Conservation (phyloP, 768 basidiomycete species). For the Suillus ampliporus region DNA sequence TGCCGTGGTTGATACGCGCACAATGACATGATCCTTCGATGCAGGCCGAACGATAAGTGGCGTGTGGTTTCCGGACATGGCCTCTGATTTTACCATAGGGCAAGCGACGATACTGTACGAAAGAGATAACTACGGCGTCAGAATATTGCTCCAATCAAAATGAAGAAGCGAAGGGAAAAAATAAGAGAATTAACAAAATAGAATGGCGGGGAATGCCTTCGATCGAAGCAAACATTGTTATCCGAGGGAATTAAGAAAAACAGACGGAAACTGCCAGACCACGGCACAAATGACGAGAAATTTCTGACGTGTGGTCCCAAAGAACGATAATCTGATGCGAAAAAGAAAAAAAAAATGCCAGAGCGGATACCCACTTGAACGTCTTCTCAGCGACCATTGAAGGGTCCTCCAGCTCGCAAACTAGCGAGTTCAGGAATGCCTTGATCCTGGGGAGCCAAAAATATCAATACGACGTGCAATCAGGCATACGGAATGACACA, state of each 20-base stretch:
- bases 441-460: slow-evolving; percentile 55
- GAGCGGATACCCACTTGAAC: slow-evolving; percentile 53
- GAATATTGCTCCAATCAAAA: slow-evolving; percentile 18
- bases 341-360: background rate
- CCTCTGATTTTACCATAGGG: slow-evolving; percentile 61
- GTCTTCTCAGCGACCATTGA: slow-evolving; percentile 64
- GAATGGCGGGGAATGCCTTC: slow-evolving; percentile 23
- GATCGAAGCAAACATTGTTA: slow-evolving; percentile 20
- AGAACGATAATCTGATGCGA: background rate
- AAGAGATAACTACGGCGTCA: slow-evolving; percentile 21
- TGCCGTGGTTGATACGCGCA: slow-evolving; percentile 15
- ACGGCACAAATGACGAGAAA: slow-evolving; percentile 2
- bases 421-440: slow-evolving; percentile 60
- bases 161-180: slow-evolving; percentile 13
- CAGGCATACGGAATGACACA: background rate
- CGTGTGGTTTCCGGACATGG: slow-evolving; percentile 63
- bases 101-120: slow-evolving; percentile 54
- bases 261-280: slow-evolving; percentile 21
- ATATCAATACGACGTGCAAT: slow-evolving; percentile 20
- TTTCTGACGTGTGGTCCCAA: background rate
- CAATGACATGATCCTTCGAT: slow-evolving; percentile 14
- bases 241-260: slow-evolving; percentile 27
- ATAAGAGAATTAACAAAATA: slow-evolving; percentile 17
- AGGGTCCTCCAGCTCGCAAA: slow-evolving; percentile 61
- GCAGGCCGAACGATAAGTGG: slow-evolving; percentile 54